A percentile compares a stretch with the other conserved stretches of the same genome.
Evolutionary conservation across 1,284 basidiomycete genomes (phyloP).

Genomic region (Tylopilus sp.): DNA sequence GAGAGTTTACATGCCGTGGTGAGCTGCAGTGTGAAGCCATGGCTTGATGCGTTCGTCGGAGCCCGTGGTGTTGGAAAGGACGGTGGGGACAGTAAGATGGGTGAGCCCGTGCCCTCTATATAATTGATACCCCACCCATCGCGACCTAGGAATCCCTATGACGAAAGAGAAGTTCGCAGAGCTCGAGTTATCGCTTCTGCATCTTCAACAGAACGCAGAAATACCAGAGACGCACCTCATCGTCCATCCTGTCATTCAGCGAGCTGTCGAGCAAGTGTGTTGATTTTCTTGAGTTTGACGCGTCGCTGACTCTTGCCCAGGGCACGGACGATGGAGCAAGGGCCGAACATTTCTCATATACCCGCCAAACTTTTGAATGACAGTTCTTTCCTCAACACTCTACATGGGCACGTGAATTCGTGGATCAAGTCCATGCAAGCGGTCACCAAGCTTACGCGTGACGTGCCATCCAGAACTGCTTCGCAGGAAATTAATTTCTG

Average conservation of each 20-base stretch:
- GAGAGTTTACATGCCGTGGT: constrained; percentile 98
- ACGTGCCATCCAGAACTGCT: constrained; percentile 96
- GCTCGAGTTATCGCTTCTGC: constrained; percentile 94
- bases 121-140: constrained; percentile 9
- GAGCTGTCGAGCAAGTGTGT: constrained; percentile 82
- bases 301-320: constrained; percentile 36
- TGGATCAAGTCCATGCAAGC: constrained; percentile 99
- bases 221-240: constrained; percentile 96
- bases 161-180: constrained; percentile 99
- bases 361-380: constrained; percentile 84
- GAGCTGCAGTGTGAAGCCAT: constrained; percentile 96
- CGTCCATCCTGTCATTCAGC: constrained; percentile 91
- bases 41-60: constrained; percentile 97
- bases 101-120: constrained; percentile 50
- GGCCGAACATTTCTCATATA: constrained; percentile 84
- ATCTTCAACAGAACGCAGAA: constrained; percentile 98
- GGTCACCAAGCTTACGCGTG: constrained; percentile 93
- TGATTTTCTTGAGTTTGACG: constrained; percentile 23
- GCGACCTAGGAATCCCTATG: constrained; percentile 86
- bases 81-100: constrained; percentile 87
- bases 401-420: constrained; percentile 94
- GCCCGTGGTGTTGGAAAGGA: constrained; percentile 82
- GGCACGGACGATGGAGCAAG: constrained; percentile 66
- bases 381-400: constrained; percentile 92
- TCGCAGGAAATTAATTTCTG: constrained; percentile 99